A percentile compares a stretch with the other conserved stretches of the same genome.
Conservation (phyloP, 805 yeast species). For the Schwanniomyces yamadae region DNA sequence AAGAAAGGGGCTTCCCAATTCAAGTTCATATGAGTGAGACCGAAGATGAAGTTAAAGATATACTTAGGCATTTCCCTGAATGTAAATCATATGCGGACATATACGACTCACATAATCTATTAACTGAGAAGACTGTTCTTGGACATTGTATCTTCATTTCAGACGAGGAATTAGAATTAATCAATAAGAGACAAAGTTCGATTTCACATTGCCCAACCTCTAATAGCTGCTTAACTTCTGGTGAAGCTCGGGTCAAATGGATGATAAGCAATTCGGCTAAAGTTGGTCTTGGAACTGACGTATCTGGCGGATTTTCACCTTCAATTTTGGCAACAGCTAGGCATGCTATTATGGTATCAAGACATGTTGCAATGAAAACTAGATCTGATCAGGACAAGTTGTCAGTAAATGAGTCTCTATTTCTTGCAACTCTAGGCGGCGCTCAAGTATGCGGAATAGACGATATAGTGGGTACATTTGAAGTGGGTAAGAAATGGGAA, state of each 20-base stretch:
- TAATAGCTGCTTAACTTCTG: constrained; percentile 76
- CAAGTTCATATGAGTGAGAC: constrained; percentile 5
- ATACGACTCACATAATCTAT: constrained; percentile 1
- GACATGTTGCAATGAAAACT: constrained; percentile 62
- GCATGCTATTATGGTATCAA: constrained; percentile 69
- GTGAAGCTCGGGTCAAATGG: constrained; percentile 73
- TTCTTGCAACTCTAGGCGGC: constrained; percentile 80
- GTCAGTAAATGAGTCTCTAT: constrained; percentile 65
- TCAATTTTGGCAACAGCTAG: constrained; percentile 64
- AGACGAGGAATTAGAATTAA: constrained; percentile 48
- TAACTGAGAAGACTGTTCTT: constrained; percentile 3
- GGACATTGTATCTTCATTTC: constrained; percentile 3
- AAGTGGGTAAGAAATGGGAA: constrained; percentile 73
- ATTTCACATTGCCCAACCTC: constrained; percentile 87
- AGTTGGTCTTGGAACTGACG: constrained; percentile 77
- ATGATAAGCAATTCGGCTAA: constrained; percentile 58
- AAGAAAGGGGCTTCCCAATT: constrained; percentile 1
- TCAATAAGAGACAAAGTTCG: constrained; percentile 54
- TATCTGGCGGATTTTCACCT: constrained; percentile 74
- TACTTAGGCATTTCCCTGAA: not conserved
- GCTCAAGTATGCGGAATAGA: constrained; percentile 63
- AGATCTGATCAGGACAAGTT: constrained; percentile 45
- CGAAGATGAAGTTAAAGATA: constrained; percentile 1
- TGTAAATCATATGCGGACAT: constrained; percentile 3
- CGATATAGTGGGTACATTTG: constrained; percentile 59